Base-by-base conservation (phyloP, 257 asterid species). In the Linaria vulgaris region DNA sequence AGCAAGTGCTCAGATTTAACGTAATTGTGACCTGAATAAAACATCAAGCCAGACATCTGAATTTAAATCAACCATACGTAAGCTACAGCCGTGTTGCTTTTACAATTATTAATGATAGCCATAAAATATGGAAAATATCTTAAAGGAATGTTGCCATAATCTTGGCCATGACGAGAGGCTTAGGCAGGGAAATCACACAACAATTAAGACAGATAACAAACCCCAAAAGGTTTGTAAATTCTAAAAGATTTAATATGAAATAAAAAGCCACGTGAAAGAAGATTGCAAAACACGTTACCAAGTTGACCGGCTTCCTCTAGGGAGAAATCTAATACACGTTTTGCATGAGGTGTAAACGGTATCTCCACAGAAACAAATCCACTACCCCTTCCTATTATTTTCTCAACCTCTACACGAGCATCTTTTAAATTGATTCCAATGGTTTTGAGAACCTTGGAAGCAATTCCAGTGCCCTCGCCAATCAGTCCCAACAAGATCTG, bases 381-480 rank as follows among this genome's bases (percentile, higher is more conserved):
- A 76, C 94, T 88, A 5, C 99, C 99, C 63, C 99, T 83, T 56
- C 99, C 99, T 71, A 92, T 87, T 71, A 92, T 88, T 73, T 92
- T 92, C 79, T 92, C 99, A 63, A 92, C 99, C 77, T 92, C 99
- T 4, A 89, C 97, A 67, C 99, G 99, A 4, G 99, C 99, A 65
- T 89, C 99, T 76, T 92, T 92, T 78, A 92, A 88, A 76, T 87
- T 92, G 48, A 92, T 85, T 67, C 99, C 98, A 96, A 89, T 88
- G 31, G 97, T 85, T 81, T 92, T 92, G 31, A 92, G 89, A 57
- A 92, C 99, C 86, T 92, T 92, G 17, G 99, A 97, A 74, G 99
- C 99, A 66, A 92, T 92, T 34, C 99, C 99, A 34, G 99, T 92
- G 61, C 99, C 99, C 82, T 92, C 99, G 13, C 99, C 99, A 48